These are phyloP conservation scores for Nakazawaea wyomingensis DNA, from an alignment of 805 yeast genomes.

Conservation along the genomic window DNA sequence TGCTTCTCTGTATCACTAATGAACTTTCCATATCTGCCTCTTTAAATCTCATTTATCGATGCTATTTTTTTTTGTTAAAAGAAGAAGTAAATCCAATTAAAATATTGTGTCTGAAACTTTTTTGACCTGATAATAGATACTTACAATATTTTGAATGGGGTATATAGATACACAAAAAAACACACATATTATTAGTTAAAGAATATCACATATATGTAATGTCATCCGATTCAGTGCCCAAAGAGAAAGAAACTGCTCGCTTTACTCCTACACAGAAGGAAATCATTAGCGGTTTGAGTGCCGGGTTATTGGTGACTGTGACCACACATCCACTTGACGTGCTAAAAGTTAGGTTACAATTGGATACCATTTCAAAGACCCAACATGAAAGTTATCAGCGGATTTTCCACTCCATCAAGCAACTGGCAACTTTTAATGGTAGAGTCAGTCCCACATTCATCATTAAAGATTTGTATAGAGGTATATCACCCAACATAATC, in stretches of 20 bases:
- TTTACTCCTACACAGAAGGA: conserved; percentile 39
- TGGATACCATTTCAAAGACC: conserved; percentile 34
- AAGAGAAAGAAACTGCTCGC: background rate
- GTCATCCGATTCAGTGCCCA: conserved; percentile 2
- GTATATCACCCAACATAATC: conserved; percentile 69
- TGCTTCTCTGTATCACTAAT: too few species aligned
- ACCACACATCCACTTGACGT: conserved; percentile 88
- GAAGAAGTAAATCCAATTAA: too few species aligned
- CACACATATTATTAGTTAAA: too few species aligned
- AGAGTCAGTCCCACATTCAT: conserved; percentile 12
- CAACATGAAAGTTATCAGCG: conserved; percentile 25
- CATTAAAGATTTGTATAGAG: conserved; percentile 52
- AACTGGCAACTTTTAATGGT: conserved; percentile 13
- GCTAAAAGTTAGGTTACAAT: conserved; percentile 76
- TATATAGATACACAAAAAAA: too few species aligned
- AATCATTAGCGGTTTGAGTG: conserved; percentile 64
- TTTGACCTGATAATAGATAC: too few species aligned
- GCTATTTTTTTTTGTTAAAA: too few species aligned
- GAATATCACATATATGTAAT: background rate
- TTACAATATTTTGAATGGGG: too few species aligned
- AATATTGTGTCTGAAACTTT: too few species aligned
- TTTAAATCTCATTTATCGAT: too few species aligned
- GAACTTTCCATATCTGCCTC: too few species aligned
- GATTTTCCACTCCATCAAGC: conserved; percentile 18
- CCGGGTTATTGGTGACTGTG: conserved; percentile 77